These are phyloP conservation scores for Chlamydomonas eustigma DNA, from an alignment of 139 green algal genomes.

Conservation along the genomic window DNA sequence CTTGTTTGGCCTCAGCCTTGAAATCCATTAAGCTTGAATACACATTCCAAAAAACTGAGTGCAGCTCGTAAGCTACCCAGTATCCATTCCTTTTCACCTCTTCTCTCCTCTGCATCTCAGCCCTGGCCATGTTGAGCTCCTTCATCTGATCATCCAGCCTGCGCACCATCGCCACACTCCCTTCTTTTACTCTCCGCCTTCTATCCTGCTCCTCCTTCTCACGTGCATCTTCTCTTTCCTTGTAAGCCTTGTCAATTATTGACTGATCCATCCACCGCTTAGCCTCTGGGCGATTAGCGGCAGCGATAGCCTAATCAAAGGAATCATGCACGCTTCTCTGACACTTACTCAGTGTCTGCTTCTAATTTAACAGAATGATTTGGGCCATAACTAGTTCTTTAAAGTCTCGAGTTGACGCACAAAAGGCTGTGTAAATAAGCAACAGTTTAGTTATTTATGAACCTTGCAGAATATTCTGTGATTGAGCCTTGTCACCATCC, in stretches of 20 bases:
- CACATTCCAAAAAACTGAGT: no score
- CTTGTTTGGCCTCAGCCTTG: neutral
- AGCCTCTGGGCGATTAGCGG: neutral
- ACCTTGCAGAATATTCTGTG: no score
- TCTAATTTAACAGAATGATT: no score
- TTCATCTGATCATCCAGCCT: neutral
- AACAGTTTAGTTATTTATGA: no score
- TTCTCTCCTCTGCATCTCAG: neutral
- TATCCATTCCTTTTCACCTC: neutral
- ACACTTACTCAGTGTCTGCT: no score
- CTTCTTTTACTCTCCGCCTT: neutral
- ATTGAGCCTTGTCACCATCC: no score
- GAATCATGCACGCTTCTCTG: no score
- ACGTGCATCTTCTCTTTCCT: neutral
- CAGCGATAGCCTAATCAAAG: neutral
- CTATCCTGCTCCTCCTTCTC: neutral
- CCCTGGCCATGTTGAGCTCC: neutral
- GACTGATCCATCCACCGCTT: slow-evolving; percentile 10
- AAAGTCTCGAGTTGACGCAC: no score
- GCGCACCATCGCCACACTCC: neutral
- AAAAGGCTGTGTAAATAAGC: no score
- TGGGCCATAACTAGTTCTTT: no score
- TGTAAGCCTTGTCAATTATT: slow-evolving; percentile 6
- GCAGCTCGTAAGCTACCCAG: neutral
- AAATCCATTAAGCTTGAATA: no score